Evolutionary conservation across 2,329 filamentous ascomycete genomes (phyloP).

Genomic region (Ilyonectria mors-panacis): DNA sequence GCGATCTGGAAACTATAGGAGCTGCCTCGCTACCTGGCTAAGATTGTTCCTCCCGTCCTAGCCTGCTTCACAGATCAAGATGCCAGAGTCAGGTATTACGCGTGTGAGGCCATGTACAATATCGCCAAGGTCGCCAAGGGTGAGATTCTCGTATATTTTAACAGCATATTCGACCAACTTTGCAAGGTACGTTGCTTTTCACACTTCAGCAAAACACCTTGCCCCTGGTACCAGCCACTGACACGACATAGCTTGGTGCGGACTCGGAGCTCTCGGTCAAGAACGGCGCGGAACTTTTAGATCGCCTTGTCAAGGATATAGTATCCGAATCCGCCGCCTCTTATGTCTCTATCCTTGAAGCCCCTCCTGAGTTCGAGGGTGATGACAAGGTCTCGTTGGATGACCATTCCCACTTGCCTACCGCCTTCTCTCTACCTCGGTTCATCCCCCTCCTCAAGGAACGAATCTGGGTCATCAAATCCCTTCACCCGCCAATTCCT

Average conservation of each 20-base stretch:
- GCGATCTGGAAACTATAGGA: slow-evolving; percentile 69
- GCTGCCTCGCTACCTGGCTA: slow-evolving; percentile 89
- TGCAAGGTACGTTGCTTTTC: slow-evolving; percentile 78
- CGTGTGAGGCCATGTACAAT: slow-evolving; percentile 99
- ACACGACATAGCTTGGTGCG: slow-evolving; percentile 80
- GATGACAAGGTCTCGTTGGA: slow-evolving; percentile 63
- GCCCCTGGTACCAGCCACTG: not conserved
- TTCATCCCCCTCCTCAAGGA: slow-evolving; percentile 97
- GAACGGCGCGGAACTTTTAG: slow-evolving; percentile 95
- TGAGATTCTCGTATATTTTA: slow-evolving; percentile 97
- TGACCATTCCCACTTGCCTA: slow-evolving; percentile 72
- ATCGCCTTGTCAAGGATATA: slow-evolving; percentile 95
- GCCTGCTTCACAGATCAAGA: slow-evolving; percentile 99
- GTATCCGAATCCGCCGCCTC: slow-evolving; percentile 95
- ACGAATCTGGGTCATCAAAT: slow-evolving; percentile 93
- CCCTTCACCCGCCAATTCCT: slow-evolving; percentile 96
- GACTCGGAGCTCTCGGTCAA: slow-evolving; percentile 98
- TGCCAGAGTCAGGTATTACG: slow-evolving; percentile 96
- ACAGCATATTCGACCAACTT: slow-evolving; percentile 96
- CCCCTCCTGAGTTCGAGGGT: slow-evolving; percentile 60
- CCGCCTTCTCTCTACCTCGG: slow-evolving; percentile 89
- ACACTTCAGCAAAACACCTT: not conserved
- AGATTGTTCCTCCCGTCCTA: slow-evolving; percentile 95
- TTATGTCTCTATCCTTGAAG: slow-evolving; percentile 90
- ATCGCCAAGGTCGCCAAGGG: slow-evolving; percentile 99